Conservation (phyloP, 345 rosid genomes). For the Eucalyptus leucophloia region DNA sequence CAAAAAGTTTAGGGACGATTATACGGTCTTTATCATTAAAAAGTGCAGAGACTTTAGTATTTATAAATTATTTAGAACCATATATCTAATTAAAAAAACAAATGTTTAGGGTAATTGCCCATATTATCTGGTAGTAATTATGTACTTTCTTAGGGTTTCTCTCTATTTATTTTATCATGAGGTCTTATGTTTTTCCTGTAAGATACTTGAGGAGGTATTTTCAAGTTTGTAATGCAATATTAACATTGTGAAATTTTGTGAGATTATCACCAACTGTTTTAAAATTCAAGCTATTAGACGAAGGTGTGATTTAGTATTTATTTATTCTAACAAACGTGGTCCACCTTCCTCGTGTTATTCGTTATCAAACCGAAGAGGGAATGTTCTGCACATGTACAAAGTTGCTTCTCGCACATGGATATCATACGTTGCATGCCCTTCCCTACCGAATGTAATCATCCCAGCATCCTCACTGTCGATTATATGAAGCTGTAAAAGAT, state of each 20-base stretch:
- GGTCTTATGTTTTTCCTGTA: not conserved
- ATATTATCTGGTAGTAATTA: not conserved
- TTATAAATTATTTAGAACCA: not conserved
- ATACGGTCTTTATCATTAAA: not conserved
- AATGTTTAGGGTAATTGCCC: not conserved
- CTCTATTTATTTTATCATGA: not conserved
- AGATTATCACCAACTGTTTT: fast-evolving
- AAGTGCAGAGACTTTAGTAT: not conserved
- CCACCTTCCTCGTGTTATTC: not conserved
- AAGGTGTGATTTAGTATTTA: fast-evolving
- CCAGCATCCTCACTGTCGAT: not conserved
- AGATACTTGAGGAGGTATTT: not conserved
- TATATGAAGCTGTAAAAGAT: not conserved
- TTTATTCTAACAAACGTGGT: not conserved
- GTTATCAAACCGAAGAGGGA: not conserved
- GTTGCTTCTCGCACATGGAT: not conserved
- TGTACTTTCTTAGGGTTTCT: not conserved
- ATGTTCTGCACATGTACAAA: not conserved
- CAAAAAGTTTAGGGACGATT: not conserved
- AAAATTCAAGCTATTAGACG: too few relatives aligned
- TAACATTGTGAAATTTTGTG: too few relatives aligned
- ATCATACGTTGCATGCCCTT: not conserved
- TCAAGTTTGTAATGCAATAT: not conserved
- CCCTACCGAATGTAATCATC: not conserved
- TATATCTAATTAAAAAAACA: not conserved